These are phyloP conservation scores for Hirsutella thompsonii DNA, from an alignment of 2,329 filamentous ascomycete species.

Conservation along the genomic window DNA sequence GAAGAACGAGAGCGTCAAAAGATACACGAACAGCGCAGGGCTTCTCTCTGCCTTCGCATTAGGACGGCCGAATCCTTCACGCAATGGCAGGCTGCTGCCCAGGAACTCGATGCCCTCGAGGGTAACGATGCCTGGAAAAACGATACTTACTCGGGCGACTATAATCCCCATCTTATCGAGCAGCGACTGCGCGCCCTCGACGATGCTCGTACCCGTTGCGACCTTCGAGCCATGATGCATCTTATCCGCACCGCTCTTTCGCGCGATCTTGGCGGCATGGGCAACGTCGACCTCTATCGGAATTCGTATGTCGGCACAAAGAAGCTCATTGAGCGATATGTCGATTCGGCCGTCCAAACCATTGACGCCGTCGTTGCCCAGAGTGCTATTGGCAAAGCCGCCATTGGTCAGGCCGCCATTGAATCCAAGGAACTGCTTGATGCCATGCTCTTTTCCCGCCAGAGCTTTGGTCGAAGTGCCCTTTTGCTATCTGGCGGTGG, in stretches of 20 bases:
- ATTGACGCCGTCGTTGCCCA: constrained; percentile 59
- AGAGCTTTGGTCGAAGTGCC: constrained; percentile 76
- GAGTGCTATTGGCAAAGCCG: constrained; percentile 35
- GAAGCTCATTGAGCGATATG: constrained; percentile 73
- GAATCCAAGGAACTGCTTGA: constrained; percentile 51
- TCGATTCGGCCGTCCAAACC: constrained; percentile 63
- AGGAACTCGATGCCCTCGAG: constrained; percentile 66
- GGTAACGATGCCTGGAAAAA: constrained; percentile 73
- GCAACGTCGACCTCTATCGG: constrained; percentile 67
- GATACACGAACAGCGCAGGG: constrained; percentile 43
- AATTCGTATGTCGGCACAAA: constrained; percentile 83
- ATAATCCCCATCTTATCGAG: constrained; percentile 57
- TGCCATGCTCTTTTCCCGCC: constrained; percentile 56
- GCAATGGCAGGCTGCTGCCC: constrained; percentile 66
- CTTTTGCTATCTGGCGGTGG: constrained; percentile 74
- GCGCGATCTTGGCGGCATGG: constrained; percentile 76
- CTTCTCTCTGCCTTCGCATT: constrained; percentile 51
- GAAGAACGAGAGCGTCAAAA: constrained; percentile 34
- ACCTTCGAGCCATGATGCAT: constrained; percentile 67
- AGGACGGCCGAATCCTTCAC: constrained; percentile 53
- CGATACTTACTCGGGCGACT: constrained; percentile 48
- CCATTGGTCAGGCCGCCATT: too few relatives aligned
- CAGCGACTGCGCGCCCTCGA: constrained; percentile 62
- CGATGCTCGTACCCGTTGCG: constrained; percentile 55
- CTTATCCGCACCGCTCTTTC: constrained; percentile 69